phyloP scores from a whole-genome alignment of 1,284 basidiomycete genomes.

The Trametes pubescens region DNA sequence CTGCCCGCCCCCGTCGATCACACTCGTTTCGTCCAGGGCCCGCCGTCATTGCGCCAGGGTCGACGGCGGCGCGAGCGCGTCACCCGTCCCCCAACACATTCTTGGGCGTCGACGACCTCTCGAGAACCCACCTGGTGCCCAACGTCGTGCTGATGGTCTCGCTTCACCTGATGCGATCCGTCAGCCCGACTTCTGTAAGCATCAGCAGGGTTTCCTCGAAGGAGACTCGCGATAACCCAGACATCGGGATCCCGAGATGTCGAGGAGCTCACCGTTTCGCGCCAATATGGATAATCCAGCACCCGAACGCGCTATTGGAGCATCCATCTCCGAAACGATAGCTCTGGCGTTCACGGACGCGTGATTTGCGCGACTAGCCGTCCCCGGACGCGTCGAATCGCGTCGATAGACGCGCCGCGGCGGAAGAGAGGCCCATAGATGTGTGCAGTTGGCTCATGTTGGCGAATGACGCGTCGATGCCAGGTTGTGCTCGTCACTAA shows the following conservation, averaged over 20 bases:
- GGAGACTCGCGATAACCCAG: background rate
- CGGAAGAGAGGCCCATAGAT: background rate
- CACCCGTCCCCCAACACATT: background rate
- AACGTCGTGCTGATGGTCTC: background rate
- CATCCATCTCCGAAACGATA: background rate
- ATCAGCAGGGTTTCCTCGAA: slow-evolving; percentile 2
- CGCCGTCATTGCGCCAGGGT: background rate
- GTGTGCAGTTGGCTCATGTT: background rate
- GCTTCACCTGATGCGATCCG: slow-evolving; percentile 2
- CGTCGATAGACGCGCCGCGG: slow-evolving; percentile 6
- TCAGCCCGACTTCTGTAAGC: background rate
- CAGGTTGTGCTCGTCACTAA: background rate
- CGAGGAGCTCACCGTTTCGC: background rate
- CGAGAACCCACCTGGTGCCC: background rate
- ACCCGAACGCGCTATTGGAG: background rate
- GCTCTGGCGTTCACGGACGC: background rate
- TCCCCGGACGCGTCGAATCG: slow-evolving; percentile 2
- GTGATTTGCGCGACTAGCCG: slow-evolving; percentile 2
- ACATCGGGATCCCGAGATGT: background rate
- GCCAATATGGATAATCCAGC: background rate
- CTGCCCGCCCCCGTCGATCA: slow-evolving; percentile 26
- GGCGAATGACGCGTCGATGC: background rate
- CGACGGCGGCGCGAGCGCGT: background rate
- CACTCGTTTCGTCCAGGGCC: background rate
- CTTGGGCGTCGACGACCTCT: background rate